Percentiles rank a stretch among this genome's conserved stretches.
Evolutionary conservation across 805 yeast species (phyloP).

Genomic region (Lipomyces japonicus): DNA sequence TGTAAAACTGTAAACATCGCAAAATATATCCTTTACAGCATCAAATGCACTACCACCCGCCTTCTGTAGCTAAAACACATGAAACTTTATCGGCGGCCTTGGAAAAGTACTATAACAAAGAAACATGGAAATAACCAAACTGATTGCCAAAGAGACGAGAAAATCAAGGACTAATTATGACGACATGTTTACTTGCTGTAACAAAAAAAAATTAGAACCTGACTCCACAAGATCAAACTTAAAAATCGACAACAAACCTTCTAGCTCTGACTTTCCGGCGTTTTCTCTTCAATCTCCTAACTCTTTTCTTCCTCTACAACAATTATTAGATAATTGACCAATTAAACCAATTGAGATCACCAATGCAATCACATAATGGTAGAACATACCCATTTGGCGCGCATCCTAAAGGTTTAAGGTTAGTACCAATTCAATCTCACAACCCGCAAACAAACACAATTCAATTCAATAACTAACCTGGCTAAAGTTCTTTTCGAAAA

Average conservation of each 20-base stretch:
- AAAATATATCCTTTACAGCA: too few species aligned
- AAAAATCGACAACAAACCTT: conserved; percentile 44
- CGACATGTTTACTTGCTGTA: not conserved
- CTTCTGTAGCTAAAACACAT: too few species aligned
- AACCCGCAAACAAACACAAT: not conserved
- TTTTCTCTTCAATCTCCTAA: conserved; percentile 99
- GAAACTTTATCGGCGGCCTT: too few species aligned
- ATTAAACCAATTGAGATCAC: not conserved
- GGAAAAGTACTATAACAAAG: too few species aligned
- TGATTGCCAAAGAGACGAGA: too few species aligned
- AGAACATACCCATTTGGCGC: conserved; percentile 28
- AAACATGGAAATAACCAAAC: too few species aligned
- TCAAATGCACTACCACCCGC: too few species aligned
- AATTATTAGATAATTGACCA: conserved; percentile 4
- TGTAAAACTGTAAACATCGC: too few species aligned
- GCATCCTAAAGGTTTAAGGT: conserved; percentile 22
- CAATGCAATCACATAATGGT: not conserved
- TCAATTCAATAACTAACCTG: conserved; percentile 18
- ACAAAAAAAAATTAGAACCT: not conserved
- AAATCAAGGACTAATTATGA: not conserved
- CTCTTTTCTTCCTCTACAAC: conserved; percentile 94
- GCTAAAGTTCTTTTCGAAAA: conserved; percentile 8
- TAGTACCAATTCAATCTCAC: not conserved
- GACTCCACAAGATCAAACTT: not conserved
- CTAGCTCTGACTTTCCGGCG: conserved; percentile 99